Evolutionary conservation across 148 eudicot genomes (phyloP).

Genomic region (Rhododendron molle): DNA sequence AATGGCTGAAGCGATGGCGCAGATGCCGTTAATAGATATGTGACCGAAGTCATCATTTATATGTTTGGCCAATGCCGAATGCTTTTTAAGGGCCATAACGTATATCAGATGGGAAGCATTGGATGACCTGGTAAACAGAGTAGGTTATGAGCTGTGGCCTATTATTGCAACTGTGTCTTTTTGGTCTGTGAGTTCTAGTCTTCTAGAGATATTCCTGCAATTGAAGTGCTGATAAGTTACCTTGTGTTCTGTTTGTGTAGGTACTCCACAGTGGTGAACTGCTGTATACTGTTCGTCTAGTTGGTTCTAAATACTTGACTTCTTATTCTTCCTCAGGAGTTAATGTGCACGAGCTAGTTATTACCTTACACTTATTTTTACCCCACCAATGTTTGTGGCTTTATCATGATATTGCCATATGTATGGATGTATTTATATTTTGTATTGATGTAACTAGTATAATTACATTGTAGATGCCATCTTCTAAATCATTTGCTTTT

Average conservation of each 20-base stretch:
- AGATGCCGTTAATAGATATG: no score
- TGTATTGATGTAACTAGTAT: neutral
- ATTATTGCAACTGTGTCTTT: neutral
- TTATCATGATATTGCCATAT: neutral
- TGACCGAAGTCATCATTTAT: no score
- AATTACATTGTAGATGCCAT: neutral
- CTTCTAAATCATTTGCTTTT: slow-evolving; percentile 7
- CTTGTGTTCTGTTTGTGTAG: neutral
- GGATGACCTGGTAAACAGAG: neutral
- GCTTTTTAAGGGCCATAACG: no score
- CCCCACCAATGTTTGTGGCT: neutral
- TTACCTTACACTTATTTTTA: neutral
- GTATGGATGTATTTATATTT: neutral
- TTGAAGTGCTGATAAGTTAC: neutral
- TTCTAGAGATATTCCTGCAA: neutral
- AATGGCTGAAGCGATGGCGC: no score
- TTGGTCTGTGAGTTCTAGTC: neutral
- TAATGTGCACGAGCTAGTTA: neutral
- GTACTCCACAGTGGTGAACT: neutral
- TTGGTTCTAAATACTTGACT: no score
- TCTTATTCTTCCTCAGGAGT: neutral
- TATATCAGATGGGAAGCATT: no score
- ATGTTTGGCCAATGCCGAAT: no score
- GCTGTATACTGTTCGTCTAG: neutral
- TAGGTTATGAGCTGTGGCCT: neutral